A percentile compares a stretch with the other conserved stretches of the same genome.
Conservation (phyloP, 208 protist genomes). For the Trypanosoma cruzi region DNA sequence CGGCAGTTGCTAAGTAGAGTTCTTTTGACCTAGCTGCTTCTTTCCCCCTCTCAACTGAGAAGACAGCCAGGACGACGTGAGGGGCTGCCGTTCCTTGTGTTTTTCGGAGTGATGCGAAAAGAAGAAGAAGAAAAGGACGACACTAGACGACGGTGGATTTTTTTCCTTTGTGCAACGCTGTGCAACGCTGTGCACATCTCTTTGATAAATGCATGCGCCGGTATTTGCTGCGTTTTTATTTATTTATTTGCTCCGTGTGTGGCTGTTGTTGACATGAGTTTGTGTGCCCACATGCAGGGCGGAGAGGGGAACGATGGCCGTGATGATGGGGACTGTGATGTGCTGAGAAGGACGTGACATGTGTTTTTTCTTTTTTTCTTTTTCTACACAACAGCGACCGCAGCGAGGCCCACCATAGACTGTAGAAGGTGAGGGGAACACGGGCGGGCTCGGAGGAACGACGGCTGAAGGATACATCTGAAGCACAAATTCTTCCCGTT, state of each 20-base stretch:
- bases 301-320: background rate
- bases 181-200: background rate
- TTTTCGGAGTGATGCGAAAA: too few relatives aligned
- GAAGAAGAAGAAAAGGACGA: background rate
- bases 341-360: too few relatives aligned
- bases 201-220: background rate
- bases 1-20: slow-evolving; percentile 21
- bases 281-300: background rate
- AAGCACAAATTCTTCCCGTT: background rate
- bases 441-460: background rate
- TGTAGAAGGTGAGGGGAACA: background rate
- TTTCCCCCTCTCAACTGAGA: too few relatives aligned
- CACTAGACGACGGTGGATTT: background rate
- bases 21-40: slow-evolving; percentile 3
- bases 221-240: too few relatives aligned
- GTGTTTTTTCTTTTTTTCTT: slow-evolving; percentile 7
- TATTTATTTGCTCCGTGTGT: background rate
- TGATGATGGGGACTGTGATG: background rate
- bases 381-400: background rate
- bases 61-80: too few relatives aligned
- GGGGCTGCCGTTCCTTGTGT: too few relatives aligned
- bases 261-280: background rate
- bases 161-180: background rate
- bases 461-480: background rate
- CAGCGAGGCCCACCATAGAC: background rate